Conservation (phyloP, 192 early-diverging fungal species). For the Linnemannia zychae region DNA sequence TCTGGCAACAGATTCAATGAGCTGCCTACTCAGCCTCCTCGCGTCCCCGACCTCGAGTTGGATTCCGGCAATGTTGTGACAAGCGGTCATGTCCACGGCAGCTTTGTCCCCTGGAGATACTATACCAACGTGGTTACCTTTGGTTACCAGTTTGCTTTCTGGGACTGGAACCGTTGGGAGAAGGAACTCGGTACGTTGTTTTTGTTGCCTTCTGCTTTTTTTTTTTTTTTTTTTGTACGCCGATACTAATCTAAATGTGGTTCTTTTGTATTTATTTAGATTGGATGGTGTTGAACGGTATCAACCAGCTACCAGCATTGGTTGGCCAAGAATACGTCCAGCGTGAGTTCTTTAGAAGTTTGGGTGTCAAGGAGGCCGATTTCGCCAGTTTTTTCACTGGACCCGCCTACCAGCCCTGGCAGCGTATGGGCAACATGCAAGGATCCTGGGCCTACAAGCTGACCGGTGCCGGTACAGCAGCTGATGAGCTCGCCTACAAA, state of each 20-base stretch:
- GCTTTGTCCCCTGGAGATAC: conserved; percentile 21
- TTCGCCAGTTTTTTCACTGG: conserved; percentile 20
- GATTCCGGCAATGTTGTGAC: conserved; percentile 27
- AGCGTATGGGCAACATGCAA: conserved; percentile 31
- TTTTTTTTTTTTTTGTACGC: not conserved
- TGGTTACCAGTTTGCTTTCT: conserved; percentile 30
- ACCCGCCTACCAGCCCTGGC: conserved; percentile 19
- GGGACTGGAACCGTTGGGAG: conserved; percentile 33
- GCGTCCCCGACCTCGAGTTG: conserved; percentile 36
- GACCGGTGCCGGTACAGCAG: not conserved
- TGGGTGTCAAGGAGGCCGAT: conserved; percentile 11
- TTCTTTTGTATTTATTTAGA: not conserved
- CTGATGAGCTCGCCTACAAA: conserved; percentile 45
- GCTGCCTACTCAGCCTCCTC: conserved; percentile 21
- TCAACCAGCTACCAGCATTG: conserved; percentile 27
- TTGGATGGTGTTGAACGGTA: conserved; percentile 28
- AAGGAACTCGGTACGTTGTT: conserved; percentile 12
- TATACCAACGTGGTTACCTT: conserved; percentile 27
- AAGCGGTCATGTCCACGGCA: conserved; percentile 41
- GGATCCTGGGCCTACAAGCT: conserved; percentile 22
- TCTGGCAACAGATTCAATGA: conserved; percentile 45
- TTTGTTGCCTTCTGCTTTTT: not conserved
- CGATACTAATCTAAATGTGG: not conserved
- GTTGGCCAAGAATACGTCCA: conserved; percentile 27
- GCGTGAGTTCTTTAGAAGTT: conserved; percentile 14